Percentiles rank a stretch among this genome's conserved stretches.
These are phyloP conservation scores for Tetradesmus lagerheimii DNA, from an alignment of 139 green algal species.

Conservation along the genomic window DNA sequence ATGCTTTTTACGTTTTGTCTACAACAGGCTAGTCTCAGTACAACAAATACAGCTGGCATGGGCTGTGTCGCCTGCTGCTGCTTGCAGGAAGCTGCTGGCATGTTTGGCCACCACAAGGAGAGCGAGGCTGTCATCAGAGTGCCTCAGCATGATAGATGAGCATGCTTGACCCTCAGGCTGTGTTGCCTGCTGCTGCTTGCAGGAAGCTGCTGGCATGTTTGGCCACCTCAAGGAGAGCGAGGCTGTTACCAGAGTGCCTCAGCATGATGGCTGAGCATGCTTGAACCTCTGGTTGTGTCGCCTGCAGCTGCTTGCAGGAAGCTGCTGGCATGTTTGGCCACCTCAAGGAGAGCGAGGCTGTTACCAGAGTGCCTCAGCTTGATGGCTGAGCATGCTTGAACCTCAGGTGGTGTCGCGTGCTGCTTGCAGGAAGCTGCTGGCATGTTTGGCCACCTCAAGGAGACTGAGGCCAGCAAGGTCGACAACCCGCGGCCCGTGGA, in stretches of 20 bases:
- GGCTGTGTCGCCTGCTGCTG: too few species aligned
- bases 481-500: slow-evolving; percentile 81
- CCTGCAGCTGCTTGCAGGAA: slow-evolving; percentile 77
- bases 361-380: slow-evolving; percentile 78
- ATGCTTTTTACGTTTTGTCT: too few species aligned
- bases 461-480: slow-evolving; percentile 74
- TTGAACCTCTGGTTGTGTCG: too few species aligned
- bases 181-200: slow-evolving; percentile 19
- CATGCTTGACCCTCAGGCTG: too few species aligned
- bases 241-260: slow-evolving; percentile 76
- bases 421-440: slow-evolving; percentile 85
- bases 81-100: slow-evolving; percentile 82
- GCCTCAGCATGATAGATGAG: slow-evolving; percentile 85
- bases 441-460: slow-evolving; percentile 79
- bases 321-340: slow-evolving; percentile 82
- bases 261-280: too few species aligned
- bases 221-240: slow-evolving; percentile 78
- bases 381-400: too few species aligned
- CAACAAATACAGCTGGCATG: too few species aligned
- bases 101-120: slow-evolving; percentile 83
- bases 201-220: slow-evolving; percentile 90
- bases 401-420: too few species aligned
- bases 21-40: not conserved
- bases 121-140: slow-evolving; percentile 78
- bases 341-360: slow-evolving; percentile 82